phyloP scores from a whole-genome alignment of 768 basidiomycete genomes.

The Tulasnella sp. region DNA sequence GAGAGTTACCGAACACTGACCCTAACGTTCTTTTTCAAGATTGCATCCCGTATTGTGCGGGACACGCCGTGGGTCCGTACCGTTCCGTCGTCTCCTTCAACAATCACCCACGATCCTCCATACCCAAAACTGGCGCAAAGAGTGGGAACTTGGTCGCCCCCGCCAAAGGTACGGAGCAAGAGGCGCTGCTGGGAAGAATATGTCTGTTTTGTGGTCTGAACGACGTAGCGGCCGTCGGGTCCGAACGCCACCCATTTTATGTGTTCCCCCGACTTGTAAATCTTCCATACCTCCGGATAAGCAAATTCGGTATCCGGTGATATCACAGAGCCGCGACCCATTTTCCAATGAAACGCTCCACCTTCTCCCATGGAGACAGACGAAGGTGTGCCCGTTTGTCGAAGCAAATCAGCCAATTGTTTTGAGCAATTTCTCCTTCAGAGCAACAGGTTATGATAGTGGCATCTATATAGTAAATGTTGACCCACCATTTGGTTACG shows the following conservation, averaged over 20 bases:
- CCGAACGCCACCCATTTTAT: constrained; percentile 19
- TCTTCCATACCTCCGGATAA: constrained; percentile 16
- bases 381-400: neutral
- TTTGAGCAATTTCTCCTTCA: neutral
- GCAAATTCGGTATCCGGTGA: neutral
- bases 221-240: neutral
- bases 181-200: neutral
- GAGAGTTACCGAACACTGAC: neutral
- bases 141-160: neutral
- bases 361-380: constrained; percentile 15
- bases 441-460: neutral
- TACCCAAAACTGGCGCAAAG: constrained; percentile 9
- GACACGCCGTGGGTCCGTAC: constrained; percentile 10
- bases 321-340: neutral
- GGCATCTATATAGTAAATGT: neutral
- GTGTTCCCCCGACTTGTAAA: neutral
- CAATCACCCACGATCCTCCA: constrained; percentile 16
- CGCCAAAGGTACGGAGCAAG: neutral
- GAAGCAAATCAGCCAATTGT: neutral
- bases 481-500: neutral
- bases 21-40: neutral
- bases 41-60: neutral
- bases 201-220: neutral
- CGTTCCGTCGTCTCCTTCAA: constrained; percentile 6
- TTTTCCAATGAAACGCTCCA: constrained; percentile 12